Evolutionary conservation across 2,329 filamentous ascomycete genomes (phyloP).

Genomic region (Aspergillus sp.): DNA sequence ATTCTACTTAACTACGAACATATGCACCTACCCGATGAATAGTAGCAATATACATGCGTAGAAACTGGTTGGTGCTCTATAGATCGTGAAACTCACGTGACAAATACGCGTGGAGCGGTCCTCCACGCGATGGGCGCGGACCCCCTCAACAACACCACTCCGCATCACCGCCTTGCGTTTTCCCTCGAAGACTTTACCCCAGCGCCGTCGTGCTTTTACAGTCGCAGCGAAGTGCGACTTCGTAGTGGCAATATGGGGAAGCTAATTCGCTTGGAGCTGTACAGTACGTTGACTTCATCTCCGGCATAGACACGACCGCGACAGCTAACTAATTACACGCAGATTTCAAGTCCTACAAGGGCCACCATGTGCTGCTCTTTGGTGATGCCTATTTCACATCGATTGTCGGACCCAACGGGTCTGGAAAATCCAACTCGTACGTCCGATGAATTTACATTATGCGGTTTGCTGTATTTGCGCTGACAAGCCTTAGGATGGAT

Average conservation of each 20-base stretch:
- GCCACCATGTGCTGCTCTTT: slow-evolving; percentile 89
- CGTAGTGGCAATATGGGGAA: slow-evolving; percentile 75
- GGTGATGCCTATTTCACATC: slow-evolving; percentile 99
- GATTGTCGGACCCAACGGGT: slow-evolving; percentile 99
- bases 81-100: slow-evolving; percentile 6
- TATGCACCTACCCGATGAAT: too few relatives aligned
- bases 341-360: slow-evolving; percentile 99
- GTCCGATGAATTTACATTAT: slow-evolving; percentile 31
- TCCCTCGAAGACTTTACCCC: background rate
- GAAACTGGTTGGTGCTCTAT: background rate
- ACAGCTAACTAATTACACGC: slow-evolving; percentile 26
- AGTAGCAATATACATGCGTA: background rate
- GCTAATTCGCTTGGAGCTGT: slow-evolving; percentile 89
- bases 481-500: slow-evolving; percentile 71
- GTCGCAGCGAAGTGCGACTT: slow-evolving; percentile 25
- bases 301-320: background rate
- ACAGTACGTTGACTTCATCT: slow-evolving; percentile 61
- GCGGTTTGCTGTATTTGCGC: slow-evolving; percentile 8
- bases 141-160: slow-evolving; percentile 22
- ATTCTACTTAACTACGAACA: too few relatives aligned
- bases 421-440: slow-evolving; percentile 96
- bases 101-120: slow-evolving; percentile 3
- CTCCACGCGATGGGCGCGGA: slow-evolving; percentile 15
- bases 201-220: slow-evolving; percentile 15
- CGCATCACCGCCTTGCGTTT: slow-evolving; percentile 10